Conservation (phyloP, 73 alveolate species). For the Tetrahymena elliotti region DNA sequence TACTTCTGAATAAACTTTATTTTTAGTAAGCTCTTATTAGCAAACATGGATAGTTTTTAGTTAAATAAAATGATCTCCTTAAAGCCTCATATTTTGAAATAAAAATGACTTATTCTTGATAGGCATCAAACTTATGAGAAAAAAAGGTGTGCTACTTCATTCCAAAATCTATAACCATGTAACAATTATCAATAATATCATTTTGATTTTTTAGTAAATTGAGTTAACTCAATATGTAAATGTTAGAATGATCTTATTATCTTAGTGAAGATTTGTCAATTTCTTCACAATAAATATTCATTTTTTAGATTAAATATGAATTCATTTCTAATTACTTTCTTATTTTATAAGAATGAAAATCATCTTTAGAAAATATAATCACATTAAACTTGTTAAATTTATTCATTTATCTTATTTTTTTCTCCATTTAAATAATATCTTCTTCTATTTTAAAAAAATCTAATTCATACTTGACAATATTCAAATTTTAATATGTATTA, state of each 20-base stretch:
- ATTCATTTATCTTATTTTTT: not conserved
- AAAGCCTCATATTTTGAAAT: not conserved
- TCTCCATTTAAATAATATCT: not conserved
- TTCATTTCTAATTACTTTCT: not conserved
- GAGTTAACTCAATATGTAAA: not conserved
- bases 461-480: not conserved
- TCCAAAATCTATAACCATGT: not conserved
- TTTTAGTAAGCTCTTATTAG: not conserved
- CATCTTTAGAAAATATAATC: not conserved
- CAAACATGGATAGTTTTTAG: not conserved
- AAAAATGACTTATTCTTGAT: not conserved
- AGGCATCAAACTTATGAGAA: not conserved
- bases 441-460: not conserved
- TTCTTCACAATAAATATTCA: not conserved
- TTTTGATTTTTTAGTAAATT: not conserved
- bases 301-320: not conserved
- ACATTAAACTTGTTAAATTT: not conserved
- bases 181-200: not conserved
- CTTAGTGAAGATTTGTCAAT: not conserved
- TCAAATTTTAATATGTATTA: not conserved
- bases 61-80: not conserved
- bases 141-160: not conserved
- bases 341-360: not conserved
- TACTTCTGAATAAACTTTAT: not conserved
- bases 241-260: not conserved